Evolutionary conservation across 116 monocot genomes (phyloP), one percentile per base, ranked within the genome.

Genomic region (Dioscorea cayenensis): DNA sequence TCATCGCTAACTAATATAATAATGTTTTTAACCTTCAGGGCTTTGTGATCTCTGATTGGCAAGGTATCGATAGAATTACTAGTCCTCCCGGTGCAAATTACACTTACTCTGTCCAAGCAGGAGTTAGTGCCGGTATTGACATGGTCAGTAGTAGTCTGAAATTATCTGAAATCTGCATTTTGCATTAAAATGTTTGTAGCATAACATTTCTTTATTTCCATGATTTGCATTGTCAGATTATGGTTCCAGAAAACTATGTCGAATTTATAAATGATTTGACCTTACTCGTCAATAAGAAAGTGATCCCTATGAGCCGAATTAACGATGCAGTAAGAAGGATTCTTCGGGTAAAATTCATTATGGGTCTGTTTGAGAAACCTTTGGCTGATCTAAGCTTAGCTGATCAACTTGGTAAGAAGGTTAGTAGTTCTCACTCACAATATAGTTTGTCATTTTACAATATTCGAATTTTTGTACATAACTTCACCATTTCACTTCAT

Each of bases 11-110:
- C 18, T 27, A 28, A 23, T 23, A 28, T 52, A 14, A 32, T 32
- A 32, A 32, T 16, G 51, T 14, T n/a, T 52, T 66, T 5, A 51
- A 37, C 60, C 49, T 66, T 6, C 49, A 88, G 84, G 87, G 87
- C 5, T 84, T 88, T 64, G 73, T 84, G 6, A 84, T 88, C 67
- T 84, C 87, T 17, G 87, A 84, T 72, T 88, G 81, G 81, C 63
- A 81, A 77, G 87, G 84, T 0, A 72, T 88, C 37, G 87, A 88
- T 58, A 78, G 69, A 60, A 81, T 88, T 32, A 84, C 87, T 7
- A 22, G 25, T 29, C 84, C 87, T 9, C 59, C 60, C 1, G 67
- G 59, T 49, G 72, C 78, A 38, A 84, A 84, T 65, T 88, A 88
- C 62, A 70, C 78, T 2, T 79, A 76, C 28, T 88, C 87, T 22